A percentile compares a stretch with the other conserved stretches of the same genome.
Conservation (phyloP, 2,329 filamentous ascomycete genomes). For the Talaromyces sp. region DNA sequence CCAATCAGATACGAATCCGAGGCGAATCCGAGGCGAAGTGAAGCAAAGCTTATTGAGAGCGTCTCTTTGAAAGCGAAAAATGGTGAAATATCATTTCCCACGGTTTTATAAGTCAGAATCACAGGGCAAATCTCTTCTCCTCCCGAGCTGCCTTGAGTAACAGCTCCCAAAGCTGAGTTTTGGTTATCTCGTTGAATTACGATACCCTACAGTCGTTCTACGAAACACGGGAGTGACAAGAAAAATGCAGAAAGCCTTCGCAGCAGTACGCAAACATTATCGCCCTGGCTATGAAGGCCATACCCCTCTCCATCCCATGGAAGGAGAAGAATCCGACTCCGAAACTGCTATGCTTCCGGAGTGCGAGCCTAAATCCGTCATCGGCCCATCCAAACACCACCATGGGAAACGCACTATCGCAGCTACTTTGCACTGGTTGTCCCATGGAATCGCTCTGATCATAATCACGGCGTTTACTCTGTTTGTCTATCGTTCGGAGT, state of each 20-base stretch:
- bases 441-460: background rate
- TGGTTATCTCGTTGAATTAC: no score
- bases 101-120: no score
- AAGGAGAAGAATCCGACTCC: background rate
- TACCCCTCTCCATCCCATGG: background rate
- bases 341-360: background rate
- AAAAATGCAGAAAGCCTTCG: background rate
- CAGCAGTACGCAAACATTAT: background rate
- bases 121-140: no score
- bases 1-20: no score
- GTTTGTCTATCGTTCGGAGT: background rate
- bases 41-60: no score
- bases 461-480: background rate
- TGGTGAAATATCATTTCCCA: no score
- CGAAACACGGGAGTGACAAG: background rate
- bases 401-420: background rate
- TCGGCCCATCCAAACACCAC: background rate
- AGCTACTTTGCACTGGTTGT: conserved; percentile 2
- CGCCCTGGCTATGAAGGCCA: background rate
- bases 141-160: no score
- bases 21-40: no score
- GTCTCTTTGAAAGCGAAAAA: no score
- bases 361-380: background rate
- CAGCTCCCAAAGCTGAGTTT: no score
- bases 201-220: no score